phyloP scores from a whole-genome alignment of 805 yeast genomes.

The Ogataea paraovalis region DNA sequence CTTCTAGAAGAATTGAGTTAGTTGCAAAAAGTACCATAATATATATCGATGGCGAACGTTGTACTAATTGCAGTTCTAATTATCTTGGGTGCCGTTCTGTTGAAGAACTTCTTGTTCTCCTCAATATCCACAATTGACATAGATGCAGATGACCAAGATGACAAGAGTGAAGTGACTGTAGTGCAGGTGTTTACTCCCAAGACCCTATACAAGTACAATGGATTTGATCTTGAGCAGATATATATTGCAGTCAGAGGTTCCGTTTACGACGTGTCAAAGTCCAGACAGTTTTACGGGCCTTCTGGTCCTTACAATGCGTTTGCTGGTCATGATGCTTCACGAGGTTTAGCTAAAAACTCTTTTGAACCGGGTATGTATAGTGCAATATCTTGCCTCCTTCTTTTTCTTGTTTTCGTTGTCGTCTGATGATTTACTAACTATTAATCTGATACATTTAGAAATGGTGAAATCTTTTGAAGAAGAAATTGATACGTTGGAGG shows the following conservation, averaged over 20 bases:
- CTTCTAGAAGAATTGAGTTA: too few relatives aligned
- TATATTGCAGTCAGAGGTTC: slow-evolving; percentile 81
- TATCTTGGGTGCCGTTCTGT: slow-evolving; percentile 17
- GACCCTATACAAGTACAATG: slow-evolving; percentile 72
- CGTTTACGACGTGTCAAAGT: slow-evolving; percentile 78
- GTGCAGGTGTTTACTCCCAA: slow-evolving; percentile 63
- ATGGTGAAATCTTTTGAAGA: slow-evolving; percentile 64
- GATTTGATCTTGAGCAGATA: slow-evolving; percentile 74
- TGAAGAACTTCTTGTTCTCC: slow-evolving; percentile 22
- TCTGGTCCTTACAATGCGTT: slow-evolving; percentile 92
- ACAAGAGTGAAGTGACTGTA: slow-evolving; percentile 22
- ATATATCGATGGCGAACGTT: slow-evolving; percentile 29
- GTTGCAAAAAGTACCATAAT: too few relatives aligned
- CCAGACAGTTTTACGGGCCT: slow-evolving; percentile 88
- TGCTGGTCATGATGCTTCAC: slow-evolving; percentile 93
- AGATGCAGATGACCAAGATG: slow-evolving; percentile 17
- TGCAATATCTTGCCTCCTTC: background rate
- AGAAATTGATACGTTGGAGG: slow-evolving; percentile 71
- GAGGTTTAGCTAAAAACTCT: slow-evolving; percentile 87
- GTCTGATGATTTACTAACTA: slow-evolving; percentile 3
- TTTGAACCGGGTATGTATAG: slow-evolving; percentile 52
- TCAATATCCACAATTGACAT: slow-evolving; percentile 23
- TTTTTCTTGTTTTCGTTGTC: background rate
- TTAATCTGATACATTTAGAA: slow-evolving; percentile 22
- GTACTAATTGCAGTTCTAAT: slow-evolving; percentile 22